These are phyloP conservation scores for Tilletia horrida DNA, from an alignment of 1,284 basidiomycete genomes.

Conservation along the genomic window DNA sequence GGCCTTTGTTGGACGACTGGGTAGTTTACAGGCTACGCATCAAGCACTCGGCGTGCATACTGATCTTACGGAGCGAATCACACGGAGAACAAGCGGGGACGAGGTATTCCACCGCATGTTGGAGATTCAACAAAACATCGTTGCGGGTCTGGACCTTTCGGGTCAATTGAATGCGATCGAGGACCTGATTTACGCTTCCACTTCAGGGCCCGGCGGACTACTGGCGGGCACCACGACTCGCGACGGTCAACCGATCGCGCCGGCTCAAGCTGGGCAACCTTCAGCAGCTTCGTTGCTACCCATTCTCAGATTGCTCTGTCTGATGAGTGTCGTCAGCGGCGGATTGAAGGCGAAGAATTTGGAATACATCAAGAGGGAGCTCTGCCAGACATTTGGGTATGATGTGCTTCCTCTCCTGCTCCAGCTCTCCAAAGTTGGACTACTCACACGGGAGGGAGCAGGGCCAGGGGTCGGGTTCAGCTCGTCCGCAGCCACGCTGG, in stretches of 20 bases:
- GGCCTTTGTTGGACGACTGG: slow-evolving; percentile 91
- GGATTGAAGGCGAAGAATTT: slow-evolving; percentile 83
- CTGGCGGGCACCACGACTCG: neutral
- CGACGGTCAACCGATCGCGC: neutral
- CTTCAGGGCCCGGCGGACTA: neutral
- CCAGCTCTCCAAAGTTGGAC: slow-evolving; percentile 69
- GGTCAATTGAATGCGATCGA: slow-evolving; percentile 45
- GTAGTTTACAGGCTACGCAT: slow-evolving; percentile 85
- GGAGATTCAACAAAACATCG: slow-evolving; percentile 93
- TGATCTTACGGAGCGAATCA: slow-evolving; percentile 82
- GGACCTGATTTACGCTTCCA: slow-evolving; percentile 37
- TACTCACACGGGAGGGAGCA: slow-evolving; percentile 57
- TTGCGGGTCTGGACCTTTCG: slow-evolving; percentile 60
- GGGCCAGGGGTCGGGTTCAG: neutral
- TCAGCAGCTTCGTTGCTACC: slow-evolving; percentile 32
- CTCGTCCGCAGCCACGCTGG: neutral
- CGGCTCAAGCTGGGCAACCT: neutral
- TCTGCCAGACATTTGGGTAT: slow-evolving; percentile 93
- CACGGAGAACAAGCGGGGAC: slow-evolving; percentile 36
- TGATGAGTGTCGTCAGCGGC: slow-evolving; percentile 76
- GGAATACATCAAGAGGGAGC: slow-evolving; percentile 83
- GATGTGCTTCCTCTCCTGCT: slow-evolving; percentile 79
- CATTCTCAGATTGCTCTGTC: slow-evolving; percentile 71
- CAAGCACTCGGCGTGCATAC: slow-evolving; percentile 85
- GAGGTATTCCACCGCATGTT: slow-evolving; percentile 86